phyloP scores from a whole-genome alignment of 129 eudicot species.

The Arctium lappa region DNA sequence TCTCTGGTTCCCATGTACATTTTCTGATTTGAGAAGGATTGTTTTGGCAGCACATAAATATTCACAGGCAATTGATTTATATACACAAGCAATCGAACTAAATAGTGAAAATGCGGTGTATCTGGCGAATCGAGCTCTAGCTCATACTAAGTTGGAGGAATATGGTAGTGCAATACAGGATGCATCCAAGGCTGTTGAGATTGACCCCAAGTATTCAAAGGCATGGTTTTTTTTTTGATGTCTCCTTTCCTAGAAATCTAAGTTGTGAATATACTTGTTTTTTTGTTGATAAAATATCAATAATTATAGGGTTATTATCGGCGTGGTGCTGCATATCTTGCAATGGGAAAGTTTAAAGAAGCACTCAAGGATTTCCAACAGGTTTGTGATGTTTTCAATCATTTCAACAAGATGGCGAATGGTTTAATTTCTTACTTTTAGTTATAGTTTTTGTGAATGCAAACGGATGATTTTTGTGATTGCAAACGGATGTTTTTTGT shows the following conservation, averaged over 20 bases:
- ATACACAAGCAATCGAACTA: constrained; percentile 78
- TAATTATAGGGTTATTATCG: constrained; percentile 79
- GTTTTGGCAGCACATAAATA: constrained; percentile 65
- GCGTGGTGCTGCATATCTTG: constrained; percentile 76
- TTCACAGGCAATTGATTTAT: constrained; percentile 88
- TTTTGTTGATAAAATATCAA: background rate
- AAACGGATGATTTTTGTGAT: background rate
- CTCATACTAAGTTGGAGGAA: constrained; percentile 89
- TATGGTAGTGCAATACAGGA: constrained; percentile 96
- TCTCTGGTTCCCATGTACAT: background rate
- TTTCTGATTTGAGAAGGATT: background rate
- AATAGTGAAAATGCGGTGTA: constrained; percentile 78
- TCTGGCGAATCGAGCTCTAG: constrained; percentile 96
- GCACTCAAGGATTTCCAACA: constrained; percentile 84
- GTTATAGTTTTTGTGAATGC: background rate
- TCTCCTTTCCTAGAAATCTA: background rate
- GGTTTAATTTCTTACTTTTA: background rate
- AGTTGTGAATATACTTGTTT: background rate
- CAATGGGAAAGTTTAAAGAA: constrained; percentile 79
- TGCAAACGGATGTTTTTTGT: background rate
- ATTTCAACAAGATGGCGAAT: background rate
- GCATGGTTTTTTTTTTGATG: constrained; percentile 19
- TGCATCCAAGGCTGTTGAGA: constrained; percentile 86
- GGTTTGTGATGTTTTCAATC: constrained; percentile 21
- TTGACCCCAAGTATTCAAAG: constrained; percentile 93